phyloP scores from a whole-genome alignment of 257 asterid species.

The Solanum peruvianum region DNA sequence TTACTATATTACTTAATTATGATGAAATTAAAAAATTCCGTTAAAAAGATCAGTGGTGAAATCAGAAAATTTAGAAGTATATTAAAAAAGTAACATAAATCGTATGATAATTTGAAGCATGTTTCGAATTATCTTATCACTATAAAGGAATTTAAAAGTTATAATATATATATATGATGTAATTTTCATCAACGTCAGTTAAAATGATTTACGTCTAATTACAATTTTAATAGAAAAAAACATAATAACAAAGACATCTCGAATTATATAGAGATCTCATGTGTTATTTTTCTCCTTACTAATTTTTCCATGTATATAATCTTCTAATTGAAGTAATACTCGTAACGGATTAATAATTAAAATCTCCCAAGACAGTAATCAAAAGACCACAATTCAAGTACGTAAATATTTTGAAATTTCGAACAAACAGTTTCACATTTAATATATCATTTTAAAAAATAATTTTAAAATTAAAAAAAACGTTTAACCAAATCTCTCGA shows the following conservation, averaged over 20 bases:
- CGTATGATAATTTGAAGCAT: background rate
- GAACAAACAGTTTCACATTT: background rate
- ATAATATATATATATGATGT: no score
- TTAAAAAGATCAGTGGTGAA: background rate
- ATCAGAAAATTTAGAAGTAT: background rate
- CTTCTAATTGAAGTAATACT: background rate
- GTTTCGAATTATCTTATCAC: background rate
- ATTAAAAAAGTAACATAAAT: no score
- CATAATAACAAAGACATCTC: background rate
- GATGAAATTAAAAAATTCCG: background rate
- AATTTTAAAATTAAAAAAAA: background rate
- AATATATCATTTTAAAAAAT: background rate
- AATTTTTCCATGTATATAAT: no score
- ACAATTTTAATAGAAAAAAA: background rate
- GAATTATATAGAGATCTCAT: background rate
- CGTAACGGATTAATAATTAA: accelerated
- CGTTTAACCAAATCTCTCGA: background rate
- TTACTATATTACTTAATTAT: background rate
- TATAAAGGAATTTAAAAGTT: background rate
- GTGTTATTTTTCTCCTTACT: background rate
- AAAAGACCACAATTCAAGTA: no score
- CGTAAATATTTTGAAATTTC: no score
- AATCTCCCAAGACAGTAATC: background rate
- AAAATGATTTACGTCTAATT: background rate
- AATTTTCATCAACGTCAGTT: background rate